Conservation (phyloP, 257 asterid species). For the Oldenlandia corymbosa region DNA sequence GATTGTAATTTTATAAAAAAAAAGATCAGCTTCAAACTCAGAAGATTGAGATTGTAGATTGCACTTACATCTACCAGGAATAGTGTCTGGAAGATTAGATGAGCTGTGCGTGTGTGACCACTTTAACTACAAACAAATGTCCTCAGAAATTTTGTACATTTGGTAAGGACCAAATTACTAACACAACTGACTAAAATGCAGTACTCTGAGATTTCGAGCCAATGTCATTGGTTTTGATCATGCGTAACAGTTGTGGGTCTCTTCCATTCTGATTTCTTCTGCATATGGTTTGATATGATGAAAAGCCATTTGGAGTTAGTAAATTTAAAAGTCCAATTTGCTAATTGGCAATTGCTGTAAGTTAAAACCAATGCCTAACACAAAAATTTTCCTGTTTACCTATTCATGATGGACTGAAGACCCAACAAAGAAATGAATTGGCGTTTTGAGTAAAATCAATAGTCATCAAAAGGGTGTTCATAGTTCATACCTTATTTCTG, state of each 20-base stretch:
- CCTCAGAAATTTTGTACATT: slow-evolving; percentile 12
- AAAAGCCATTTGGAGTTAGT: neutral
- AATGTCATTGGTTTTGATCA: slow-evolving; percentile 5
- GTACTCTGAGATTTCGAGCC: slow-evolving; percentile 10
- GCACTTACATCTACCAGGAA: no score
- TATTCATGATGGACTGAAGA: no score
- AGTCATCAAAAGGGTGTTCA: neutral
- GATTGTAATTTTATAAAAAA: no score
- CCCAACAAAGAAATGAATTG: no score
- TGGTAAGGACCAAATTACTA: slow-evolving; percentile 7
- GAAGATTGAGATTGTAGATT: no score
- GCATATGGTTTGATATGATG: neutral
- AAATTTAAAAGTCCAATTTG: neutral
- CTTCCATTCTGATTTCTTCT: neutral
- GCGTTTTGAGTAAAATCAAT: neutral
- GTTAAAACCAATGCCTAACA: no score
- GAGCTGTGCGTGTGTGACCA: slow-evolving; percentile 9
- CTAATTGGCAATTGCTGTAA: no score
- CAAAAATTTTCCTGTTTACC: no score
- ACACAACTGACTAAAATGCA: slow-evolving; percentile 14
- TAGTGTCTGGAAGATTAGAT: neutral
- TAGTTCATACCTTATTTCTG: neutral
- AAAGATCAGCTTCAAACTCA: no score
- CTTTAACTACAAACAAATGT: slow-evolving; percentile 7
- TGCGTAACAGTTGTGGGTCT: slow-evolving; percentile 8